Evolutionary conservation across 148 eudicot genomes (phyloP).

Genomic region (Silene conica): DNA sequence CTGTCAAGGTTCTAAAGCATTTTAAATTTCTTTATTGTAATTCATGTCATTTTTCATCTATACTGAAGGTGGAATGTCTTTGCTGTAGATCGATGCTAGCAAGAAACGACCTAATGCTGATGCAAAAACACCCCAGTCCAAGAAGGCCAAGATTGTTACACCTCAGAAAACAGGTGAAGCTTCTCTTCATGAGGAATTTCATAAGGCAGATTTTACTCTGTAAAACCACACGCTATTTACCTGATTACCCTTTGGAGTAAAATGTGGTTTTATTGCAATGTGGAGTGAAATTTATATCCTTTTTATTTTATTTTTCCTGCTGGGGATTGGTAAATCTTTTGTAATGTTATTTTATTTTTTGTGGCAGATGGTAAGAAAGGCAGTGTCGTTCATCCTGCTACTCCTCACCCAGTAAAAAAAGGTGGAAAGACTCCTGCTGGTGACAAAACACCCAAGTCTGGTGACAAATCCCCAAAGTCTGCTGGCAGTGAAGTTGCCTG

Average conservation of each 20-base stretch:
- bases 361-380: slow-evolving; percentile 46
- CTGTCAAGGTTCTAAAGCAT: slow-evolving; percentile 27
- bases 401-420: slow-evolving; percentile 51
- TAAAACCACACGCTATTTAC: too few relatives aligned
- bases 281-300: too few relatives aligned
- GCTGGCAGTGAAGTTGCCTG: slow-evolving; percentile 30
- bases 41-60: not conserved
- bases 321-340: too few relatives aligned
- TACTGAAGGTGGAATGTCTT: not conserved
- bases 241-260: too few relatives aligned
- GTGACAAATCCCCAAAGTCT: slow-evolving; percentile 18
- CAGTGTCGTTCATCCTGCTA: slow-evolving; percentile 31
- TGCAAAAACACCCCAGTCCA: slow-evolving; percentile 45
- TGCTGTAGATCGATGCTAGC: slow-evolving; percentile 27
- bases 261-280: too few relatives aligned
- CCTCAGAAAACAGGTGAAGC: slow-evolving; percentile 55
- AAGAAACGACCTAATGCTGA: slow-evolving; percentile 46
- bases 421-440: slow-evolving; percentile 35
- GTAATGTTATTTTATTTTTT: too few relatives aligned
- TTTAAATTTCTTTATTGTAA: not conserved
- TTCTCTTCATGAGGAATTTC: not conserved
- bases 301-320: too few relatives aligned
- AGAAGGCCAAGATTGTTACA: slow-evolving; percentile 47
- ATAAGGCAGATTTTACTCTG: too few relatives aligned
- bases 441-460: slow-evolving; percentile 15